These are phyloP conservation scores for Pseudogymnoascus sp. DNA, from an alignment of 2,329 filamentous ascomycete species.

Conservation along the genomic window DNA sequence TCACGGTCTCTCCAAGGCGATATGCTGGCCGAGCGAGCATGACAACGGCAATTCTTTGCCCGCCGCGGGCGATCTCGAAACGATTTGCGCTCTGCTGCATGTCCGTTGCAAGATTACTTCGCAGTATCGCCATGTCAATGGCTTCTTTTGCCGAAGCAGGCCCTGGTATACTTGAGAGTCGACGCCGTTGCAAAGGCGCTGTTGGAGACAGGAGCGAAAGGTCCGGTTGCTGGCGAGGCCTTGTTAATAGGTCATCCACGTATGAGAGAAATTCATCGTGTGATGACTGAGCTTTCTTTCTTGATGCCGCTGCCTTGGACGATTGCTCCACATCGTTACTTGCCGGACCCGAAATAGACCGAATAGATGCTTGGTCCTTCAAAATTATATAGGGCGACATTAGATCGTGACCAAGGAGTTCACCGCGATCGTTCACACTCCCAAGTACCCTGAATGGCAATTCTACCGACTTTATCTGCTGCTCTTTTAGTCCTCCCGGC, in stretches of 20 bases:
- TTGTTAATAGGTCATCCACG: constrained; percentile 64
- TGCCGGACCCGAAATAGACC: constrained; percentile 20
- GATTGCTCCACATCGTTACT: constrained; percentile 16
- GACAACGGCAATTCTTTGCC: constrained; percentile 83
- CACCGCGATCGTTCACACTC: constrained; percentile 81
- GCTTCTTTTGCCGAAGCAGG: constrained; percentile 65
- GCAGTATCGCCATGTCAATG: constrained; percentile 84
- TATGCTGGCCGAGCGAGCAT: constrained; percentile 84
- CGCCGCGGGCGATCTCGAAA: constrained; percentile 90
- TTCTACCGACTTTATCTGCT: constrained; percentile 83
- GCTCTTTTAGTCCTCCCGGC: constrained; percentile 66
- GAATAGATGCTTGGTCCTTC: constrained; percentile 59
- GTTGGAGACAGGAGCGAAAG: constrained; percentile 65
- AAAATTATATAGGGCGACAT: constrained; percentile 91
- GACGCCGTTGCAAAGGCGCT: constrained; percentile 45
- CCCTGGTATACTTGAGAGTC: constrained; percentile 47
- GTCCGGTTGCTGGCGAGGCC: constrained; percentile 44
- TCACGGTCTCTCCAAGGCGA: constrained; percentile 79
- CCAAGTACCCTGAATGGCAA: constrained; percentile 89
- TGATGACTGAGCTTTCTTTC: constrained; percentile 29
- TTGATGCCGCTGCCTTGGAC: constrained; percentile 14
- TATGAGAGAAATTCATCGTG: constrained; percentile 65
- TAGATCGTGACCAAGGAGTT: constrained; percentile 85
- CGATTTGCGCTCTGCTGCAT: constrained; percentile 79
- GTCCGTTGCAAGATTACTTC: constrained; percentile 61